Evolutionary conservation across 179 eudicot genomes (phyloP), one percentile per base, ranked within the genome.

Genomic region (Beta lomatogona): DNA sequence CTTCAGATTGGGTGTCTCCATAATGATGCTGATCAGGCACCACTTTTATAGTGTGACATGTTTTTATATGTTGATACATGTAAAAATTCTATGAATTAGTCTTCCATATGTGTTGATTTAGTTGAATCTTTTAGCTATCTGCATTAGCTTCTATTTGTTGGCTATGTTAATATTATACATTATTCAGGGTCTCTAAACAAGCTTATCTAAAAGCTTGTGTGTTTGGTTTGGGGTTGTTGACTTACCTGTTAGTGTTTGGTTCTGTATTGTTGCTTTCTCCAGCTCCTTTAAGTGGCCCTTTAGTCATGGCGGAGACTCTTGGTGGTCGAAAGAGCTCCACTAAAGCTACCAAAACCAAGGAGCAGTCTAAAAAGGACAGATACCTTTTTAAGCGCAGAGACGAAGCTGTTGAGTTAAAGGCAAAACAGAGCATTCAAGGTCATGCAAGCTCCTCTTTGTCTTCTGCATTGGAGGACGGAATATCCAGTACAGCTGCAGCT

Each of bases 241-340:
- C 69, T 60, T 60, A 63, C 36, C 58, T 22, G 68, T 63, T 60
- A 60, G 19, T 50, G 41, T 53, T 63, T 73, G 55, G 58, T 57
- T 4, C 68, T 52, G 46, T 36, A 41, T 53, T 81, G 66, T 75
- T 79, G 36, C 69, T 82, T 82, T 85, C 53, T 83, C 73, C 96
- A 96, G 99, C 92, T 88, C 97, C 93, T 60, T 85, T 93, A 84
- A 94, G 97, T 87, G 99, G 99, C 75, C 94, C 89, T 25, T 79
- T 90, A 85, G 96, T 92, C 79, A 75, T 89, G 77, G 97, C 97
- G 10, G 98, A 95, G 75, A 60, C 93, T 78, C 86, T 89, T 69
- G 91, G 98, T 58, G 88, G 90, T 79, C 86, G 85, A 81, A 92
- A 91, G 84, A 85, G 78, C 79, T 73, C 77, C 25, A 64, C 82